A percentile compares a stretch with the other conserved stretches of the same genome.
These are phyloP conservation scores for Colletotrichum melonis DNA, from an alignment of 2,329 filamentous ascomycete genomes.

Conservation along the genomic window DNA sequence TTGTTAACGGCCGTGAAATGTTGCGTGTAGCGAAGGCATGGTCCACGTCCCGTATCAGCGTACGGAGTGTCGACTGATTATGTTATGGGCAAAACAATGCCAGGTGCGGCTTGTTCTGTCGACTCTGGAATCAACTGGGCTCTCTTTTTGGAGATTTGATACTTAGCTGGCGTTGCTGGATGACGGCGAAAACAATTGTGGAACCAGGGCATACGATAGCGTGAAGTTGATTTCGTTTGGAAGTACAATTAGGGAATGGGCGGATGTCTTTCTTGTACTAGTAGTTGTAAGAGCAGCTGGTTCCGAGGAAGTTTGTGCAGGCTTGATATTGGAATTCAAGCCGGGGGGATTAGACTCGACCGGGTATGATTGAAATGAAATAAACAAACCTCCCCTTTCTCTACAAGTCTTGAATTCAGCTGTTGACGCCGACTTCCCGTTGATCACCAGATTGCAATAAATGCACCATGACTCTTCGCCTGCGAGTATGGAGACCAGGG, in stretches of 20 bases:
- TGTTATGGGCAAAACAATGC: background rate
- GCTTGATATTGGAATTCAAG: background rate
- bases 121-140: background rate
- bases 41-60: background rate
- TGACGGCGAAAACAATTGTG: background rate
- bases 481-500: background rate
- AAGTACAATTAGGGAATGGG: background rate
- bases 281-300: slow-evolving; percentile 8
- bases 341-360: background rate
- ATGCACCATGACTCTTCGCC: background rate
- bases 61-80: background rate
- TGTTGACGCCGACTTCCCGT: background rate
- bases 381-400: slow-evolving; percentile 31
- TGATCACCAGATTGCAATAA: background rate
- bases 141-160: background rate
- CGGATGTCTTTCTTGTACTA: slow-evolving; percentile 2
- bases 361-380: slow-evolving; percentile 30
- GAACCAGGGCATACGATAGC: background rate
- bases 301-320: background rate
- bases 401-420: background rate
- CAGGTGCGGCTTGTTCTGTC: background rate
- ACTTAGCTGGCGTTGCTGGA: background rate
- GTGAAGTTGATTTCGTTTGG: background rate
- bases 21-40: slow-evolving; percentile 18
- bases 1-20: slow-evolving; percentile 59